These are phyloP conservation scores for Neonectria coccinea DNA, from an alignment of 2,329 filamentous ascomycete species.

Conservation along the genomic window DNA sequence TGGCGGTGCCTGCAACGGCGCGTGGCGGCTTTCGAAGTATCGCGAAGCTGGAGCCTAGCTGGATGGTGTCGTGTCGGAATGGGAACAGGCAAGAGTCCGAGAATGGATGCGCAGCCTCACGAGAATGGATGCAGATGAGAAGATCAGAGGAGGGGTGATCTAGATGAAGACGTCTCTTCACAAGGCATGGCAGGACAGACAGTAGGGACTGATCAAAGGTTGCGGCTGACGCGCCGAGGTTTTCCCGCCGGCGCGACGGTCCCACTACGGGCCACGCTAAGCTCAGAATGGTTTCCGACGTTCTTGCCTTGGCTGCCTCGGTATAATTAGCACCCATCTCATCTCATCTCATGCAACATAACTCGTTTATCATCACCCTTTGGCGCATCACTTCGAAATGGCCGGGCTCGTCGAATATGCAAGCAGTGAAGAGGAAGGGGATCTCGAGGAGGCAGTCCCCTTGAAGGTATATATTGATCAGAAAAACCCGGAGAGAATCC, in stretches of 20 bases:
- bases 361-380: conserved; percentile 16
- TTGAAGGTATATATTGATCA: conserved; percentile 27
- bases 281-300: conserved; percentile 28
- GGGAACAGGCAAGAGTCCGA: neutral
- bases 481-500: neutral
- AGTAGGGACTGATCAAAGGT: conserved; percentile 32
- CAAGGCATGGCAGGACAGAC: conserved; percentile 16
- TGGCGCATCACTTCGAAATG: conserved; percentile 47
- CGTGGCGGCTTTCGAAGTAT: conserved; percentile 27
- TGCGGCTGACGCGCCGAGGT: conserved; percentile 31
- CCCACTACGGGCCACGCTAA: conserved; percentile 34
- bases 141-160: conserved; percentile 29
- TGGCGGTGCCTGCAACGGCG: conserved; percentile 39
- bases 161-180: conserved; percentile 9
- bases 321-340: neutral
- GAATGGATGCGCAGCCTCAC: neutral
- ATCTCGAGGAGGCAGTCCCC: conserved; percentile 15
- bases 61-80: conserved; percentile 1
- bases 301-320: conserved; percentile 28
- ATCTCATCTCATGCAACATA: conserved; percentile 20
- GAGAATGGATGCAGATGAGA: conserved; percentile 17
- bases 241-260: conserved; percentile 24
- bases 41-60: conserved; percentile 18
- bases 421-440: conserved; percentile 60
- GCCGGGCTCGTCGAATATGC: conserved; percentile 62